These are phyloP conservation scores for Podaxis sp. DNA, from an alignment of 768 basidiomycete genomes.

Conservation along the genomic window DNA sequence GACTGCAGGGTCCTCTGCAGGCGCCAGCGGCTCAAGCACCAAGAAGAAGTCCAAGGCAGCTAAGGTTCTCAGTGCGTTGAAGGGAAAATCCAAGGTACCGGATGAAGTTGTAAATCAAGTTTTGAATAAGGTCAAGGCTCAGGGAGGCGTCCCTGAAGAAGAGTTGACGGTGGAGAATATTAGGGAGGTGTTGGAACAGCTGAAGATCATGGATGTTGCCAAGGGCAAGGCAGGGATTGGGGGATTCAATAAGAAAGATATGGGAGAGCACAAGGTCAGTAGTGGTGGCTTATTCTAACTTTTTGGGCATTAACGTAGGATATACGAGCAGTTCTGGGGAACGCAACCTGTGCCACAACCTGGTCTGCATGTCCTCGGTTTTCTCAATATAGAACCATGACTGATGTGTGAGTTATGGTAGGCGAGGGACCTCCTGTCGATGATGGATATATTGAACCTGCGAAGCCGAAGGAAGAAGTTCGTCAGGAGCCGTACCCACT, in stretches of 20 bases:
- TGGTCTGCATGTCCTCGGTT: constrained; percentile 38
- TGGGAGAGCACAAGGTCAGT: constrained; percentile 84
- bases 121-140: constrained; percentile 62
- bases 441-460: constrained; percentile 89
- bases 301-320: constrained; percentile 1
- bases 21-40: constrained; percentile 5
- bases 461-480: constrained; percentile 73
- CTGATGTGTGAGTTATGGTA: constrained; percentile 25
- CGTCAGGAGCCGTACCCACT: constrained; percentile 86
- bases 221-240: constrained; percentile 79
- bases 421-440: constrained; percentile 63
- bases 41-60: constrained; percentile 78
- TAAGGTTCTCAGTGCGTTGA: constrained; percentile 49
- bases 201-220: constrained; percentile 83
- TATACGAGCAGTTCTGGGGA: constrained; percentile 77
- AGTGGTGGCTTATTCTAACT: background rate
- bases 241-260: constrained; percentile 75
- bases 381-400: background rate
- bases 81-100: constrained; percentile 52
- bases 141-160: constrained; percentile 43
- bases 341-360: constrained; percentile 97
- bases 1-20: constrained; percentile 19
- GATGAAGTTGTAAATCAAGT: constrained; percentile 67
- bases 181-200: constrained; percentile 65
- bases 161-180: constrained; percentile 66